Evolutionary conservation across 805 yeast genomes (phyloP), one percentile per base, ranked within the genome.

Genomic region (Ogataea henricii): DNA sequence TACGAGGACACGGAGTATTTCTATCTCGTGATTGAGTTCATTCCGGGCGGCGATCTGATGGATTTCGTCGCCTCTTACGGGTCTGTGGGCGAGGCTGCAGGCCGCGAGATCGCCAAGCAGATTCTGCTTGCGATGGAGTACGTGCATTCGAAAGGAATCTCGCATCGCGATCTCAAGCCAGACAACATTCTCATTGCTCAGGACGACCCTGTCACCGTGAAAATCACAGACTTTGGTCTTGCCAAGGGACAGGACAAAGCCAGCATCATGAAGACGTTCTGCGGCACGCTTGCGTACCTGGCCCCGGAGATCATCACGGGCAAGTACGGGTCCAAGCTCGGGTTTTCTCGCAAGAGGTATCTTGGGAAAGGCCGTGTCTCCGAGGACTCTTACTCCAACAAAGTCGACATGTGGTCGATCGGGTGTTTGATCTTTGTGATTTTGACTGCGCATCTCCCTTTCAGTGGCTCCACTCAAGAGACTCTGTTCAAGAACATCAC

Each of bases 371-470:
- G 70, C 6, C 57, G 62, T 33, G 59, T 56, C 12, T 46, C 58
- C 10, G 68, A 65, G 29, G 70, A 65, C 54, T 52, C 74, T 40
- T 94, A 94, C 62, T 89, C 97, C 2, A 84, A 87, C 32, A 76
- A 88, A 48, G 98, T 94, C 13, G 99, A 94, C 65, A 89, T 94
- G 78, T 94, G 99, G 99, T 89, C 97, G 1, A 76, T 94, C 47
- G 99, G 99, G 0, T 94, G 99, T 66, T 70, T 94, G 22, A 85
- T 90, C 0, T 94, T 90, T 69, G 99, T 94, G 3, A 82, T 92
- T 20, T 67, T 94, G 45, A 92, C 99, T 0, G 92, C 94, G 0
- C 97, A 89, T 74, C 72, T 92, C 51, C 99, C 99, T 6, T 94
- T 94, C 65, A 89, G 92, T 64, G 97, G 97, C 1, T 78, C 84